Conservation (phyloP, 176 grass and related monocot genomes). For the Saccharum spontaneum region DNA sequence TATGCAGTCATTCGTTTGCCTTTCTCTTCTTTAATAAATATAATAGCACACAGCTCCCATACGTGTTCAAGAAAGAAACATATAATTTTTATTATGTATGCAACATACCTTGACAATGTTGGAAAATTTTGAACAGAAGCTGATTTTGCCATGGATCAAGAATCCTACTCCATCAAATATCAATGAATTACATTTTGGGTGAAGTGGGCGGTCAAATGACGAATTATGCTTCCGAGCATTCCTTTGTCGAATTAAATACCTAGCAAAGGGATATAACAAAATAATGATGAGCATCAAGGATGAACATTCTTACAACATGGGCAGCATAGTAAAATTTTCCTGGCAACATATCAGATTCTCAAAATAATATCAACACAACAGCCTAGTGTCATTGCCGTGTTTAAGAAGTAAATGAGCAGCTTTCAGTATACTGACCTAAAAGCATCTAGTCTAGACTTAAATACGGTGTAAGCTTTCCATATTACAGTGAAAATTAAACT, state of each 20-base stretch:
- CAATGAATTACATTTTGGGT: conserved; percentile 34
- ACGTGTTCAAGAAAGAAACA: neutral
- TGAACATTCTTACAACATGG: neutral
- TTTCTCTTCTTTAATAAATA: neutral
- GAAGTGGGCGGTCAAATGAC: conserved; percentile 40
- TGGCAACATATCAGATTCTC: neutral
- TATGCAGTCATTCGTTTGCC: neutral
- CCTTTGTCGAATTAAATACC: conserved; percentile 67
- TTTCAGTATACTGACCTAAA: conserved; percentile 21
- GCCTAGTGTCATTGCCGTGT: neutral
- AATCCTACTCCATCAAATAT: conserved; percentile 77
- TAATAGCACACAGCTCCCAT: neutral
- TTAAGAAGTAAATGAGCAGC: neutral
- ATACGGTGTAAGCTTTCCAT: neutral
- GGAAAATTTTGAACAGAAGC: conserved; percentile 79
- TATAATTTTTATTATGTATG: conserved; percentile 2
- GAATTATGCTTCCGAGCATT: conserved; percentile 38
- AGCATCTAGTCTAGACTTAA: conserved; percentile 10
- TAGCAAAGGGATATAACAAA: conserved; percentile 42
- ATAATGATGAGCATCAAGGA: conserved; percentile 37
- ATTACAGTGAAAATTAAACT: neutral
- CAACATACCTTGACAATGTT: conserved; percentile 72
- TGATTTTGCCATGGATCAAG: conserved; percentile 77
- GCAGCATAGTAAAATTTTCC: neutral
- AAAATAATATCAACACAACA: conserved; percentile 24